These are phyloP conservation scores for Rhizopogon roseolus DNA, from an alignment of 768 basidiomycete species.

Conservation along the genomic window DNA sequence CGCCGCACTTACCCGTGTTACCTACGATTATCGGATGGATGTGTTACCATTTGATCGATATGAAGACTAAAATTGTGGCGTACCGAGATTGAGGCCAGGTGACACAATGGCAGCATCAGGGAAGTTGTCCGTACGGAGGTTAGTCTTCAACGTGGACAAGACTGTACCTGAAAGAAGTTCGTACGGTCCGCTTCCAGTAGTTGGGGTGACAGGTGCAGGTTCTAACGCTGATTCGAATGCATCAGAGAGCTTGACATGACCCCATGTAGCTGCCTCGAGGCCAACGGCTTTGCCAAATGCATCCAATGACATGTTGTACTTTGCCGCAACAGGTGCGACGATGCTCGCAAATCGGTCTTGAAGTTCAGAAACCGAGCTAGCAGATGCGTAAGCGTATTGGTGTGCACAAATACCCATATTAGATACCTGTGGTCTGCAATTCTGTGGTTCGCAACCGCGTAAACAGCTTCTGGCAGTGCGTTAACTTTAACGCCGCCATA, in stretches of 20 bases:
- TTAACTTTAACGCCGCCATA: slow-evolving; percentile 40
- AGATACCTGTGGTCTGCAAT: slow-evolving; percentile 26
- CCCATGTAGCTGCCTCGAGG: slow-evolving; percentile 21
- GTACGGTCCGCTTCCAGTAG: slow-evolving; percentile 30
- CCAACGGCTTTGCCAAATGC: slow-evolving; percentile 34
- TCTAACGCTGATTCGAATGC: slow-evolving; percentile 29
- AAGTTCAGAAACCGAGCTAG: slow-evolving; percentile 10
- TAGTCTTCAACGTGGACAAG: slow-evolving; percentile 30
- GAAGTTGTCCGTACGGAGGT: slow-evolving; percentile 21
- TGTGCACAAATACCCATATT: neutral
- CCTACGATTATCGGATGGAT: slow-evolving; percentile 5
- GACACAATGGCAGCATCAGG: slow-evolving; percentile 26
- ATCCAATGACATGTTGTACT: slow-evolving; percentile 36
- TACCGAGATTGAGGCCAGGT: slow-evolving; percentile 27
- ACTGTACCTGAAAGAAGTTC: slow-evolving; percentile 40
- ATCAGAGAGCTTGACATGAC: slow-evolving; percentile 33
- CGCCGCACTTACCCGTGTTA: slow-evolving; percentile 15
- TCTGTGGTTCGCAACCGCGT: slow-evolving; percentile 30
- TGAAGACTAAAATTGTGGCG: neutral
- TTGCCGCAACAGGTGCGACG: slow-evolving; percentile 12
- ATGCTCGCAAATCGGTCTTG: slow-evolving; percentile 8
- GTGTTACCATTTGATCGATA: slow-evolving; percentile 3
- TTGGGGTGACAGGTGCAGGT: slow-evolving; percentile 41
- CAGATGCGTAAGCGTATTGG: neutral
- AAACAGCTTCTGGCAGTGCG: slow-evolving; percentile 39